Conservation (phyloP, 2,329 filamentous ascomycete genomes). For the Aspergillus uvarum region DNA sequence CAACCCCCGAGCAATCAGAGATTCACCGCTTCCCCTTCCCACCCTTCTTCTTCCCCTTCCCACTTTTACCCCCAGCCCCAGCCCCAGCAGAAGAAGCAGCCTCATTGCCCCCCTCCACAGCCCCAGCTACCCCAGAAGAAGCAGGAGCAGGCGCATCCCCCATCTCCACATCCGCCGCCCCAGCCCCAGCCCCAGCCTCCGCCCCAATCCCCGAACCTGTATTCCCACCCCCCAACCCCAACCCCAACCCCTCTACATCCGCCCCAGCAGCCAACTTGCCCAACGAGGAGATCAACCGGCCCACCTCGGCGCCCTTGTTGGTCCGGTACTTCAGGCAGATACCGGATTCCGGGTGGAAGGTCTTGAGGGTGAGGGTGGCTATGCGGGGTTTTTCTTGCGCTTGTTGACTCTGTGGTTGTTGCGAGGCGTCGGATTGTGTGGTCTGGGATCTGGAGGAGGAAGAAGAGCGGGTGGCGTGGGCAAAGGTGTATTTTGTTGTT, state of each 20-base stretch:
- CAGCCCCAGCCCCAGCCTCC: constrained; percentile 19
- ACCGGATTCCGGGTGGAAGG: constrained; percentile 80
- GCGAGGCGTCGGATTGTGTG: constrained; percentile 31
- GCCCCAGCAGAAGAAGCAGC: constrained; percentile 30
- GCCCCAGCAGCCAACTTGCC: constrained; percentile 70
- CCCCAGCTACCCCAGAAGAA: constrained; percentile 9
- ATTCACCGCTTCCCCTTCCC: constrained; percentile 68
- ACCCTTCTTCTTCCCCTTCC: constrained; percentile 60
- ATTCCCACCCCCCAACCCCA: constrained; percentile 15
- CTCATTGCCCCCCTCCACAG: constrained; percentile 21
- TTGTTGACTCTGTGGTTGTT: constrained; percentile 16
- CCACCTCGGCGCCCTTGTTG: constrained; percentile 85
- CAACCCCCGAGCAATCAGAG: background rate
- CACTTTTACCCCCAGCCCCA: constrained; percentile 32
- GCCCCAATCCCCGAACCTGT: constrained; percentile 19
- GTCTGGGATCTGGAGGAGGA: constrained; percentile 22
- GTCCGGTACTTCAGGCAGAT: constrained; percentile 88
- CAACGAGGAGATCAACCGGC: constrained; percentile 73
- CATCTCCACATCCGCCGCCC: constrained; percentile 34
- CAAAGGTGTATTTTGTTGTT: constrained; percentile 86
- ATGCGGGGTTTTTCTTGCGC: constrained; percentile 41
- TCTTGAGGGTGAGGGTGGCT: constrained; percentile 79
- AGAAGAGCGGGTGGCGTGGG: constrained; percentile 14
- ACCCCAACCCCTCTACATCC: constrained; percentile 57
- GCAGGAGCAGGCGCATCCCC: constrained; percentile 30